phyloP scores from a whole-genome alignment of 441 rosid genomes.

The Raphanus hybrid region DNA sequence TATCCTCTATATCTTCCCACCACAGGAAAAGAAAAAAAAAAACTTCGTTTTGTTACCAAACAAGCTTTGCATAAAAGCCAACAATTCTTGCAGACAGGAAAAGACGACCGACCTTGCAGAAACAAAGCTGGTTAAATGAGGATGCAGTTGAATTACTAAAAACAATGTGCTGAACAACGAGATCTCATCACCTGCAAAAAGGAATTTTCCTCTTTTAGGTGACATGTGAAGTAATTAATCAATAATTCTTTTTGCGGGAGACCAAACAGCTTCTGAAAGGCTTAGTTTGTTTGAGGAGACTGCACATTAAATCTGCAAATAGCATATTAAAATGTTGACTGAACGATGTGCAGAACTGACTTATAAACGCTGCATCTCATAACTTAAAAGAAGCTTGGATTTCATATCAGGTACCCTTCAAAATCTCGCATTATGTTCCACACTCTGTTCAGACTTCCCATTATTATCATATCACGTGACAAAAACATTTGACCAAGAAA shows the following conservation, averaged over 20 bases:
- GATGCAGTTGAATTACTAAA: neutral
- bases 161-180: constrained; percentile 15
- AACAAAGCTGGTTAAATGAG: neutral
- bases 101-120: constrained; percentile 74
- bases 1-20: constrained; percentile 88
- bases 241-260: constrained; percentile 97
- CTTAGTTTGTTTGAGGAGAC: constrained; percentile 96
- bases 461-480: constrained; percentile 13
- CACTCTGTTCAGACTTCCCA: neutral
- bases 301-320: constrained; percentile 75
- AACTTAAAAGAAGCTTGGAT: constrained; percentile 95
- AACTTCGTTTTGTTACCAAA: constrained; percentile 93
- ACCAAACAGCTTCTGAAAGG: constrained; percentile 95
- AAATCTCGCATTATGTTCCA: neutral
- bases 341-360: constrained; percentile 88
- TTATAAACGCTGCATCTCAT: constrained; percentile 76
- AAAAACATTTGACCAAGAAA: neutral
- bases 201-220: constrained; percentile 90
- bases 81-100: constrained; percentile 92
- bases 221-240: constrained; percentile 97
- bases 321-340: constrained; percentile 20
- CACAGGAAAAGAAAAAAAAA: constrained; percentile 69
- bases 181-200: constrained; percentile 64
- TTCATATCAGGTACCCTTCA: constrained; percentile 78
- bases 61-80: constrained; percentile 87